Evolutionary conservation across 495 filamentous ascomycete genomes (phyloP).

Genomic region (Penicillium longicatenatum): DNA sequence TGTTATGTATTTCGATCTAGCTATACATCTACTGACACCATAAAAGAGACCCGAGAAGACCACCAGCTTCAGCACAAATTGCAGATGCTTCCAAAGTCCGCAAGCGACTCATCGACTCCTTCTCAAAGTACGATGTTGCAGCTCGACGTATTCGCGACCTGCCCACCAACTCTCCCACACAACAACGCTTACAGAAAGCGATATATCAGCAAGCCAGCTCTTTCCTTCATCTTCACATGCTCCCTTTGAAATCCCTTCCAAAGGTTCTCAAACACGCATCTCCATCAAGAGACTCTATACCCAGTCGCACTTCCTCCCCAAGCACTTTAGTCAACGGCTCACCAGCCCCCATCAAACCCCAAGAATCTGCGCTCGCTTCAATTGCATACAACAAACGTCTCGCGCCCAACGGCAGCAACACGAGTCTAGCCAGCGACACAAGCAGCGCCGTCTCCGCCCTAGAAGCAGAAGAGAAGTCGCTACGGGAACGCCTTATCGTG

Average conservation of each 20-base stretch:
- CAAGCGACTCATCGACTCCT: conserved; percentile 87
- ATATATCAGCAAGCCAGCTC: conserved; percentile 81
- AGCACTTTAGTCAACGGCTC: conserved; percentile 33
- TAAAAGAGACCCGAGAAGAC: conserved; percentile 63
- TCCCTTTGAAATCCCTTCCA: conserved; percentile 85
- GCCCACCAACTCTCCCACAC: conserved; percentile 69
- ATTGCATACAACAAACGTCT: conserved; percentile 56
- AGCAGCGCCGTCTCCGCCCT: conserved; percentile 68
- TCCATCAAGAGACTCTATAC: conserved; percentile 40
- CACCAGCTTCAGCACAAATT: conserved; percentile 74
- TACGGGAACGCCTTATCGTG: conserved; percentile 82
- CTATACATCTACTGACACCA: conserved; percentile 22
- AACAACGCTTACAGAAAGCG: conserved; percentile 76
- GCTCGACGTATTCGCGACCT: conserved; percentile 82
- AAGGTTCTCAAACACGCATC: conserved; percentile 74
- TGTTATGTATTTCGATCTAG: conserved; percentile 9
- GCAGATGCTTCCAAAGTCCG: conserved; percentile 88
- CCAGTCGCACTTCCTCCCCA: conserved; percentile 36
- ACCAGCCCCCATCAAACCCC: conserved; percentile 32
- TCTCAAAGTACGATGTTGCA: conserved; percentile 84
- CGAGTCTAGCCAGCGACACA: conserved; percentile 61
- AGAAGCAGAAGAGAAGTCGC: conserved; percentile 83
- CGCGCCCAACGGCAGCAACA: conserved; percentile 53
- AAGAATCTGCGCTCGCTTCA: conserved; percentile 54
- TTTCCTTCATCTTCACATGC: conserved; percentile 90